Conservation (phyloP, 2,329 filamentous ascomycete species). For the Sclerotinia subarctica region DNA sequence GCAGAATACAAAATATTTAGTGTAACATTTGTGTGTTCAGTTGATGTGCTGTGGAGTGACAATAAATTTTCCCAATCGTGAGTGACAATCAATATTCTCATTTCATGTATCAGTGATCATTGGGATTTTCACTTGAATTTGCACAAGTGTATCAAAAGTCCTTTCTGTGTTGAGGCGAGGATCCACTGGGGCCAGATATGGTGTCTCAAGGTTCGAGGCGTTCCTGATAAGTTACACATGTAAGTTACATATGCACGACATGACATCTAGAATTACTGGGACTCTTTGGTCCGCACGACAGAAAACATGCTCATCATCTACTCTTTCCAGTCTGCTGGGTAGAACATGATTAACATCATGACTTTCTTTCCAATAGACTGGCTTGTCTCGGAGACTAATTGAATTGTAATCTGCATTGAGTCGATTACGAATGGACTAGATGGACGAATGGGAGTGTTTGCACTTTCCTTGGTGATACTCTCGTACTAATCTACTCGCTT, state of each 20-base stretch:
- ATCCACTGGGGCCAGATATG: neutral
- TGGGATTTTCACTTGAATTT: neutral
- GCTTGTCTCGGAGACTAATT: neutral
- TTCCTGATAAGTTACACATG: slow-evolving; percentile 1
- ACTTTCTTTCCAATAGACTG: neutral
- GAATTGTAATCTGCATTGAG: neutral
- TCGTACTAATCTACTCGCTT: neutral
- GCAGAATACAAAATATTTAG: slow-evolving; percentile 19
- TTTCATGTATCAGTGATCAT: neutral
- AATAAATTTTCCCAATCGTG: too few relatives aligned
- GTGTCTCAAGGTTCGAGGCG: slow-evolving; percentile 11
- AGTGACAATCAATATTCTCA: neutral
- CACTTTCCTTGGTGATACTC: neutral
- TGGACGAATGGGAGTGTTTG: neutral
- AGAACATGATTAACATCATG: neutral
- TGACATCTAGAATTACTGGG: slow-evolving; percentile 9
- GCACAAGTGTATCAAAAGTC: neutral
- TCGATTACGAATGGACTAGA: neutral
- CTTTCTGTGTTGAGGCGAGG: neutral
- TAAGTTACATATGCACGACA: slow-evolving; percentile 8
- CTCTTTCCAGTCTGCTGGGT: neutral
- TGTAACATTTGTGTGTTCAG: slow-evolving; percentile 5
- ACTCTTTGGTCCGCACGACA: neutral
- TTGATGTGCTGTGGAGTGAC: slow-evolving; percentile 7
- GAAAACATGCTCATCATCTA: slow-evolving; percentile 3